These are phyloP conservation scores for Tolypocladium ovalisporum DNA, from an alignment of 2,329 filamentous ascomycete genomes.

Conservation along the genomic window DNA sequence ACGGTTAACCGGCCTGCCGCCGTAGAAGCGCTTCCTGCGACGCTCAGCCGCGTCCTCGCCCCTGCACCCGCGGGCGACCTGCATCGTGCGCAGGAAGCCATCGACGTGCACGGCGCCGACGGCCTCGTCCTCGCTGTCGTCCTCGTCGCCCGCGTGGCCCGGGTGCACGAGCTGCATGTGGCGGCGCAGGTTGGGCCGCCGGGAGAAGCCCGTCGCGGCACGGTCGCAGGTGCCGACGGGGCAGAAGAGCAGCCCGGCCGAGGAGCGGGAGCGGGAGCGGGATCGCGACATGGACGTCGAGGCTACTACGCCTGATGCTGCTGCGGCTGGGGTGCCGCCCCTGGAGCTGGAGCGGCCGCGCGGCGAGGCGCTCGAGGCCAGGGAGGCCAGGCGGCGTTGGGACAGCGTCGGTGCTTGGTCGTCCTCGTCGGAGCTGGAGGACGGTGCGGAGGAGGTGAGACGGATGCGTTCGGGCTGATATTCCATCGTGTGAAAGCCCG, in stretches of 20 bases:
- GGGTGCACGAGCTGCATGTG: slow-evolving; percentile 28
- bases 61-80: slow-evolving; percentile 36
- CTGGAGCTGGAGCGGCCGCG: slow-evolving; percentile 2
- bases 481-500: slow-evolving; percentile 13
- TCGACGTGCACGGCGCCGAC: slow-evolving; percentile 56
- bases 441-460: slow-evolving; percentile 7
- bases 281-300: slow-evolving; percentile 13
- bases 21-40: slow-evolving; percentile 17
- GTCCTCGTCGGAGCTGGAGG: slow-evolving; percentile 8
- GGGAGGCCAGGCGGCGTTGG: slow-evolving; percentile 9
- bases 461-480: slow-evolving; percentile 19
- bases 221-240: slow-evolving; percentile 25
- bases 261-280: slow-evolving; percentile 16
- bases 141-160: slow-evolving; percentile 21
- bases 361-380: slow-evolving; percentile 1
- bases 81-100: slow-evolving; percentile 51
- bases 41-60: slow-evolving; percentile 19
- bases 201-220: slow-evolving; percentile 22
- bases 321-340: not conserved
- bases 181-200: slow-evolving; percentile 23
- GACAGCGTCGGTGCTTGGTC: slow-evolving; percentile 14
- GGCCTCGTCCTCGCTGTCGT: slow-evolving; percentile 40
- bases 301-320: no score
- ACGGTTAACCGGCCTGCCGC: not conserved
- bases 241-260: slow-evolving; percentile 24